Base-by-base conservation (phyloP, 2,329 filamentous ascomycete species). In the Aspergillus fumigatus region DNA sequence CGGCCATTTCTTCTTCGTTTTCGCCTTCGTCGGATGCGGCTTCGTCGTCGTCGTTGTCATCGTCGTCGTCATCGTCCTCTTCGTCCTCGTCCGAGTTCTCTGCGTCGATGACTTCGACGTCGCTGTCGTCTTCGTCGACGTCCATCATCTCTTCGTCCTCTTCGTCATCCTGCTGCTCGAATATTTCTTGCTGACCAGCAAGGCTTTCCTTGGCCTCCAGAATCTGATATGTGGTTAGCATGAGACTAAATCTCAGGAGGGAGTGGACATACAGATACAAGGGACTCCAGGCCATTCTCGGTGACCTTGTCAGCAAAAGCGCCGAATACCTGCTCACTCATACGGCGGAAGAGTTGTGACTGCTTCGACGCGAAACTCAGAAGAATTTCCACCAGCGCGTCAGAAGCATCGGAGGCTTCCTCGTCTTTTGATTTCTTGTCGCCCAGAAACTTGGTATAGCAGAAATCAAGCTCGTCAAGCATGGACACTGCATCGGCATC, bases 361-460 rank as follows among this genome's bases (percentile, higher is more conserved):
- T 88, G 89, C 59, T 91, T 90, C 0, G 92, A 90, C 2, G 95
- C 84, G 76, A 97, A 91, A 52, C 90, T 90, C n/a, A 97, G 79
- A 7, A 99, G 75, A 52, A 97, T 89, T 67, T 97, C 94, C 2
- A 97, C 86, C 8, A 97, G 75, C 26, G 90, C 82, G 66, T 90
- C 86, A 0, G 90, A 88, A 1, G 74, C 74, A 60, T 76, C 73
- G 0, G 69, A 67, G 1, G 77, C 73, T 65, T 84, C 79, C 41
- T 75, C 70, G 69, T 83, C 75, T 60, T 84, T 80, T 0, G 75
- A 74, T 51, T 80, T 77, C 62, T 85, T 82, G 51, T 75, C 72
- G 25, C 73, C 70, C 54, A 80, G 68, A 55, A 88, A 79, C 67
- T 85, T 86, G 47, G 88, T 81, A 57, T 88, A 88, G 70, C 88